phyloP scores from a whole-genome alignment of 176 grass and related monocot species.

The Raddia guianensis region DNA sequence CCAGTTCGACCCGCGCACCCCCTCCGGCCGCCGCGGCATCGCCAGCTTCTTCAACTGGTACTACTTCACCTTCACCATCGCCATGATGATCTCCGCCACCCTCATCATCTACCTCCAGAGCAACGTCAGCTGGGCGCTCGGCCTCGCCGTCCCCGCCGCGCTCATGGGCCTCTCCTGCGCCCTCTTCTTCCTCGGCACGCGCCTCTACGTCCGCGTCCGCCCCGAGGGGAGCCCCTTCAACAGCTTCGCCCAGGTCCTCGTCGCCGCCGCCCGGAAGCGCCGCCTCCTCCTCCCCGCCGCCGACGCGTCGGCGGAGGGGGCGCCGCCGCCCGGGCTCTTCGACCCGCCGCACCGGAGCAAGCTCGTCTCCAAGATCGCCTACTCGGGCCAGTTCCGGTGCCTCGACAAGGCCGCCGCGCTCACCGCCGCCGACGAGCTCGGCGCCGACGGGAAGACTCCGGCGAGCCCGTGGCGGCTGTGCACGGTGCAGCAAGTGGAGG shows the following conservation, averaged over 20 bases:
- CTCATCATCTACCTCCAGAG: constrained; percentile 87
- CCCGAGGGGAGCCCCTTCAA: constrained; percentile 76
- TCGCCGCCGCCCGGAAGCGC: constrained; percentile 56
- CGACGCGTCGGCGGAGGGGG: too few relatives aligned
- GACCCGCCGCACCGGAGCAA: constrained; percentile 64
- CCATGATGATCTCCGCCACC: constrained; percentile 65
- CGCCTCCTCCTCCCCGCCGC: not conserved
- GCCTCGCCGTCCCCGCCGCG: constrained; percentile 52
- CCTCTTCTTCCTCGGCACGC: constrained; percentile 62
- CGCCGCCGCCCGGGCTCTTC: constrained; percentile 17
- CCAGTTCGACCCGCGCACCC: constrained; percentile 60
- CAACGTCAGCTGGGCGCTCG: constrained; percentile 62
- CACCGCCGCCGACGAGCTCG: constrained; percentile 15
- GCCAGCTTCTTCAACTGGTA: constrained; percentile 91
- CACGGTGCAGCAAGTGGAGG: constrained; percentile 75
- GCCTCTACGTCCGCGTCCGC: constrained; percentile 51
- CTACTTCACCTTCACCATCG: constrained; percentile 70
- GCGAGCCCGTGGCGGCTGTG: constrained; percentile 56
- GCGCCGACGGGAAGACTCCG: not conserved
- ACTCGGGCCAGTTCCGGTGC: constrained; percentile 63
- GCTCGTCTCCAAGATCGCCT: constrained; percentile 63
- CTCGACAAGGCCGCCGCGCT: constrained; percentile 66
- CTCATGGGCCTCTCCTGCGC: constrained; percentile 63
- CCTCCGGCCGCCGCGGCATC: constrained; percentile 12
- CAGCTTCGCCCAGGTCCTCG: constrained; percentile 51